Evolutionary conservation across 2,329 filamentous ascomycete species (phyloP), one percentile per base, ranked within the genome.

Genomic region (Mycosphaerella arachidis): DNA sequence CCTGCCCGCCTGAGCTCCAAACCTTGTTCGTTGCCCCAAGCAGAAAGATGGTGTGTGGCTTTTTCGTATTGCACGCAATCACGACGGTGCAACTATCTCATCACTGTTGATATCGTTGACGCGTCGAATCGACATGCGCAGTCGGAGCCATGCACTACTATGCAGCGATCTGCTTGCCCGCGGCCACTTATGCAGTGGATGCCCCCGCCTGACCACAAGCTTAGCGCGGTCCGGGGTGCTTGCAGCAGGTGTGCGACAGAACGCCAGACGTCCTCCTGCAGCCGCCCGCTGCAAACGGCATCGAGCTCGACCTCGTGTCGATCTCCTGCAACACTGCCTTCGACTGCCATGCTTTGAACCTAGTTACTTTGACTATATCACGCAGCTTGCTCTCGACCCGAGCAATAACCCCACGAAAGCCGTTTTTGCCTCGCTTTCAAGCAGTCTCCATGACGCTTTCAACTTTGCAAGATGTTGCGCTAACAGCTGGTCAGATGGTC

Each of bases 401-500:
- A 46, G 50, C 45, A 56, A 20, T 40, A 20, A 52, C 16, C 27
- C 46, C 51, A 56, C 53, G 45, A 58, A 30, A 55, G 40, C 20
- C 24, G 45, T 48, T 33, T 24, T 52, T 45, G 24, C 57, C 52
- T 58, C 43, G 10, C 51, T 31, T 18, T 31, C 27, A 12, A 52
- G 29, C 50, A n/a, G 10, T 52, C 18, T 20, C 18, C n/a, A 18
- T 52, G 27, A 35, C 18, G 30, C 30, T 7, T 31, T 35, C 10
- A n/a, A 13, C 10, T 35, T 31, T 50, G 9, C 40, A 35, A 58
- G 52, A 54, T 59, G 54, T 61, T 70, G 66, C 74, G 75, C 74
- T 75, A 77, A 79, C 68, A 48, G 63, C 30, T 67, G 66, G 56
- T 73, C 76, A 97, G 94, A 81, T 99, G 94, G 94, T 91, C 93